A percentile compares a stretch with the other conserved stretches of the same genome.
Conservation (phyloP, 2,329 filamentous ascomycete genomes). For the Penicillium sp. region DNA sequence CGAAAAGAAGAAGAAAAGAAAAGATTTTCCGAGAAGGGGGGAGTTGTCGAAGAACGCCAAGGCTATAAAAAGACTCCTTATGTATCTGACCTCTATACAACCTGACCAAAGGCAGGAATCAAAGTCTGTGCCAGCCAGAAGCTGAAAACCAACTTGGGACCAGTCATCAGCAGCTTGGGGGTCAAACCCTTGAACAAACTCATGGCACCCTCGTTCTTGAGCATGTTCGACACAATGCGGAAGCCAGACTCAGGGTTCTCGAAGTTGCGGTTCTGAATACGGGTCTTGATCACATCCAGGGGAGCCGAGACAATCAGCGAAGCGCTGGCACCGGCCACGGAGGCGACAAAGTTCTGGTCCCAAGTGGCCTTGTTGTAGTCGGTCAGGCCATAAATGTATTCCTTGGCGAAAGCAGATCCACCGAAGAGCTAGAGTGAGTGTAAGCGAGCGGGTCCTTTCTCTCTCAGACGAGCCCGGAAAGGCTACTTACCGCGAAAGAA, state of each 20-base stretch:
- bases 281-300: conserved; percentile 95
- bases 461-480: conserved; percentile 12
- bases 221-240: conserved; percentile 89
- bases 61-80: conserved; percentile 21
- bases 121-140: conserved; percentile 99
- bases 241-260: conserved; percentile 95
- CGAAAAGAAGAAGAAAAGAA: conserved; percentile 6
- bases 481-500: conserved; percentile 80
- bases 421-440: conserved; percentile 72
- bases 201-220: conserved; percentile 77
- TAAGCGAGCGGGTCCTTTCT: conserved; percentile 1
- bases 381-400: conserved; percentile 83
- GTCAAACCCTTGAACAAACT: conserved; percentile 98
- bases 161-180: conserved; percentile 98
- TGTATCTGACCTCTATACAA: conserved; percentile 48
- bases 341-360: conserved; percentile 96
- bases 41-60: conserved; percentile 21
- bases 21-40: conserved; percentile 6
- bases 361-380: conserved; percentile 96
- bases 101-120: conserved; percentile 84
- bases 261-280: conserved; percentile 98
- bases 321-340: conserved; percentile 89
- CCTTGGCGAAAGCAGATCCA: conserved; percentile 95
- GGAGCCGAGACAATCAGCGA: conserved; percentile 96
- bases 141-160: conserved; percentile 97